Conservation (phyloP, 2,329 filamentous ascomycete genomes). For the Bretziella fagacearum region DNA sequence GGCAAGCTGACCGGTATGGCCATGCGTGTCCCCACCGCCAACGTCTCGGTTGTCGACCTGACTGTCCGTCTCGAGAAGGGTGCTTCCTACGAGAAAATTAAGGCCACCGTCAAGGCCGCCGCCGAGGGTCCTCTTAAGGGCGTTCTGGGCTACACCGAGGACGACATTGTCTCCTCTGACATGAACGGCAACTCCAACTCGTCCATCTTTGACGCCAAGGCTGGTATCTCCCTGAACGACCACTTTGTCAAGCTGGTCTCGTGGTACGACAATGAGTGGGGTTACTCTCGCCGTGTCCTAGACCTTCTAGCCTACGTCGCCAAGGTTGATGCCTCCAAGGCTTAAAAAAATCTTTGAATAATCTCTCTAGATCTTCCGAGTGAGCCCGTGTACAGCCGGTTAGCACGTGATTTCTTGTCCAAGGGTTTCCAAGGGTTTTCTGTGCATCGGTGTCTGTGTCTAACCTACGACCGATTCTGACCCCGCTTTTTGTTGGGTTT, state of each 20-base stretch:
- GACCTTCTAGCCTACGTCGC: slow-evolving; percentile 66
- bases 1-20: slow-evolving; percentile 99
- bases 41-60: slow-evolving; percentile 98
- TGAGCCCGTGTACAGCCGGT: too few relatives aligned
- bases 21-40: slow-evolving; percentile 96
- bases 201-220: slow-evolving; percentile 98
- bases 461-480: too few relatives aligned
- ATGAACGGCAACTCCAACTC: slow-evolving; percentile 83
- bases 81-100: slow-evolving; percentile 82
- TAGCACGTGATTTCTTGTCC: too few relatives aligned
- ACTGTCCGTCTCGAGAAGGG: slow-evolving; percentile 87
- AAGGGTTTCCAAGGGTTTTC: too few relatives aligned
- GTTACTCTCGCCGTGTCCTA: slow-evolving; percentile 90
- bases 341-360: slow-evolving; percentile 1
- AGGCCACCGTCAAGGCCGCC: slow-evolving; percentile 75
- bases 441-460: not conserved
- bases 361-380: not conserved
- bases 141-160: slow-evolving; percentile 88
- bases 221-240: slow-evolving; percentile 93
- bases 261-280: slow-evolving; percentile 99
- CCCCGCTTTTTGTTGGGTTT: too few relatives aligned
- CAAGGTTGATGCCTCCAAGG: slow-evolving; percentile 50
- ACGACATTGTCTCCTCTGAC: slow-evolving; percentile 88
- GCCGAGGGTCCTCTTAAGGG: slow-evolving; percentile 73
- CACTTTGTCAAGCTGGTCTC: slow-evolving; percentile 98